Evolutionary conservation across 1,139 yeast genomes (phyloP), one percentile per base, ranked within the genome.

Genomic region (Geotrichum candidum): DNA sequence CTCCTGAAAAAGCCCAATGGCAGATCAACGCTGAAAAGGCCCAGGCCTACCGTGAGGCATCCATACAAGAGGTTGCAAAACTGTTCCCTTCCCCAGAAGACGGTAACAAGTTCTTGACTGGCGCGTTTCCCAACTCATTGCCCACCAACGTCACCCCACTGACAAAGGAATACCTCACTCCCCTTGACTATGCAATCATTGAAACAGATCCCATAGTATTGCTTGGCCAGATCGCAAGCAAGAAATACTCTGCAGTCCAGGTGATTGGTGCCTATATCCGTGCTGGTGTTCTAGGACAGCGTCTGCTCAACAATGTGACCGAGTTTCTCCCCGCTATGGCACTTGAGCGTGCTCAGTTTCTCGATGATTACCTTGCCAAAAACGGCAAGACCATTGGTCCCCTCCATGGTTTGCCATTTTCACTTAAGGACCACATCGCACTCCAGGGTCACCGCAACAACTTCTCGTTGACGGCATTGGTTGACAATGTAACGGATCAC

Each of bases 261-360:
- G 81, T 82, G 5, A 72, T 80, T 0, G 67, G 70, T 65, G 87
- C 88, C 7, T 82, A 78, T 68, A 81, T 84, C 63, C 82, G 81
- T 65, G 76, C 88, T 63, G 84, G 87, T 2, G 81, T 85, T 0
- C 74, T 84, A 59, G 82, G 84, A 15, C 88, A 85, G 65, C 85
- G 84, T 68, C 72, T 84, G 65, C 78, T 83, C 53, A 73, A 73
- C 63, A 72, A 76, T 57, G 65, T 73, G 48, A 70, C 73, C n/a
- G 76, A 73, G 60, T 66, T 74, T 57, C 66, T 74, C 54, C 70
- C 72, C 51, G 71, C 70, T 27, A 67, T 69, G 53, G 77, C 76
- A 7, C 61, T 71, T 4, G 70, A 64, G 23, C 67, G 80, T 55
- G 87, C 87, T 1, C 69, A 74, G 61, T 73, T 72, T 57, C 73